A percentile compares a stretch with the other conserved stretches of the same genome.
These are phyloP conservation scores for Ganoderma boninense DNA, from an alignment of 1,284 basidiomycete genomes.

Conservation along the genomic window DNA sequence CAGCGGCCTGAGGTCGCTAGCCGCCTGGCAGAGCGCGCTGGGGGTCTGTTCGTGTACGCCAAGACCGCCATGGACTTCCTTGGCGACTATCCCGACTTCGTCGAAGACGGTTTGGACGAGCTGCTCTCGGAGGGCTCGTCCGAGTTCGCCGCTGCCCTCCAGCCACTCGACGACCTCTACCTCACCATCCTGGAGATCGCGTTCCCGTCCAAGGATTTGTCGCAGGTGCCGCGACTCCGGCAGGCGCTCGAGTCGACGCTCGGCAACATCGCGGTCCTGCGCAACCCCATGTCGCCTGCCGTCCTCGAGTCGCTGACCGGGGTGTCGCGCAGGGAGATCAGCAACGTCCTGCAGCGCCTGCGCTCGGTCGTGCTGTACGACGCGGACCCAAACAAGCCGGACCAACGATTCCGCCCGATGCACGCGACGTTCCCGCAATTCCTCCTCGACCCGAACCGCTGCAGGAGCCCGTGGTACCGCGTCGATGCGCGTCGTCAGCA, in stretches of 20 bases:
- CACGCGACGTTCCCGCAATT: slow-evolving; percentile 29
- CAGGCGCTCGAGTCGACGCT: slow-evolving; percentile 13
- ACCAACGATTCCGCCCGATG: slow-evolving; percentile 15
- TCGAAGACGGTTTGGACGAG: slow-evolving; percentile 10
- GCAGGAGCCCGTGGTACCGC: slow-evolving; percentile 5
- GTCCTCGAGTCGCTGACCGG: slow-evolving; percentile 8
- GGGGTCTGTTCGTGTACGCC: slow-evolving; percentile 25
- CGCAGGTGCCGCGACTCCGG: neutral
- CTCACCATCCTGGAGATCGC: slow-evolving; percentile 20
- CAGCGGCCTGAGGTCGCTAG: slow-evolving; percentile 5
- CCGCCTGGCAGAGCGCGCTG: slow-evolving; percentile 8
- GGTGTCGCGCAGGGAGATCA: neutral
- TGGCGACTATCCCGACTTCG: slow-evolving; percentile 6
- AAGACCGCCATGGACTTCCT: slow-evolving; percentile 21
- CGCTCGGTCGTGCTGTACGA: slow-evolving; percentile 22
- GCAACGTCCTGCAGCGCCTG: slow-evolving; percentile 18
- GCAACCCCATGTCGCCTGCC: slow-evolving; percentile 10
- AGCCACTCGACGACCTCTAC: slow-evolving; percentile 23
- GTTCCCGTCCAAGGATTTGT: slow-evolving; percentile 12
- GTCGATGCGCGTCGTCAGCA: slow-evolving; percentile 15
- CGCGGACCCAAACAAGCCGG: neutral
- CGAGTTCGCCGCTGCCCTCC: neutral
- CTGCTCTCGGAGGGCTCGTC: slow-evolving; percentile 8
- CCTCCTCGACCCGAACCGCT: slow-evolving; percentile 16
- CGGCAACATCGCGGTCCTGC: slow-evolving; percentile 18